Evolutionary conservation across 495 filamentous ascomycete species (phyloP), one percentile per base, ranked within the genome.

Genomic region (Penicillium malachiteum): DNA sequence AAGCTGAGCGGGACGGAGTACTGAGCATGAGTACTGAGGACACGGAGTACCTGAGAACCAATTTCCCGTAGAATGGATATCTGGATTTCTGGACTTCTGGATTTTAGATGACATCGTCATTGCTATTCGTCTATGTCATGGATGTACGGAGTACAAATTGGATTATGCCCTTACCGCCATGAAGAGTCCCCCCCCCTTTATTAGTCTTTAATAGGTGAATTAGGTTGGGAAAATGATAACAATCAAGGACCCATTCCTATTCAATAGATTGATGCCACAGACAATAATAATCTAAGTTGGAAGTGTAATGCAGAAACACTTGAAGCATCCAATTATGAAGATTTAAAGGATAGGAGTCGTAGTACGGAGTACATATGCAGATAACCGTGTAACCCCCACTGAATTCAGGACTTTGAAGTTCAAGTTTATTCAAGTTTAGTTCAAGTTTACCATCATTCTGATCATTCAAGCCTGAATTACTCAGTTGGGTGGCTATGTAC

Each of bases 51-150:
- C 21, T 31, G 31, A 13, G 12, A 50, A 33, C 39, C 40, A 54
- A 57, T 57, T 57, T 54, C 50, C 50, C 56, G 35, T 56, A 34
- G 46, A 42, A 41, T 54, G 51, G 41, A 57, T 57, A 51, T 49
- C 58, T 53, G 18, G 47, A 26, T 26, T 26, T 26, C 21, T 4
- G 4, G 21, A 26, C 4, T 26, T 26, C 21, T 4, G 4, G 21
- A 26, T 26, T 26, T 26, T 4, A 26, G 21, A 26, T 26, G 21
- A 26, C 21, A 26, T 18, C 42, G 40, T 41, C 37, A 56, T 56
- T 33, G 58, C 48, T 34, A 60, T 60, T 60, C 49, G 58, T 48
- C 37, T 18, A 38, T 13, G 34, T 9, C 34, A 37, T 9, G n/a
- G n/a, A n/a, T n/a, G 1, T 26, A 26, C 21, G 21, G 21, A 26